Percentiles rank a stretch among this genome's conserved stretches.
Conservation (phyloP, 2,329 filamentous ascomycete species). For the Triangularia verruculosa region DNA sequence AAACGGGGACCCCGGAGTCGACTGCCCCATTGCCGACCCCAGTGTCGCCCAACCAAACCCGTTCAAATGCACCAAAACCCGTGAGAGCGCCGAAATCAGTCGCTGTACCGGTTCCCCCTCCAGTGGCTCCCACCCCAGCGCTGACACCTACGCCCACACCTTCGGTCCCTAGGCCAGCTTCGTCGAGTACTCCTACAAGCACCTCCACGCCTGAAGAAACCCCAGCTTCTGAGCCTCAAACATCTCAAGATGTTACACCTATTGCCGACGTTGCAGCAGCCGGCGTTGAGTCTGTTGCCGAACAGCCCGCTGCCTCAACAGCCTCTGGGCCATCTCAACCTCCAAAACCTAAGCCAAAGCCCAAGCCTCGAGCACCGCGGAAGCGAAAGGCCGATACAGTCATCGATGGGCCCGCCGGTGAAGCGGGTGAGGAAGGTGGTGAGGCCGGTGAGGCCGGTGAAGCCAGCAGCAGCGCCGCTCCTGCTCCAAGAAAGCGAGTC, state of each 20-base stretch:
- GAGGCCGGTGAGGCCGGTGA: slow-evolving; percentile 13
- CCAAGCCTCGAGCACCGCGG: slow-evolving; percentile 14
- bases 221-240: not conserved
- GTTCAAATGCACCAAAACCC: not conserved
- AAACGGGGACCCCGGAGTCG: not conserved
- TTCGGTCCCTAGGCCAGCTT: not conserved
- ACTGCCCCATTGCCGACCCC: not conserved
- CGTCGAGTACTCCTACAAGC: not conserved
- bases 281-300: not conserved
- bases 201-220: not conserved
- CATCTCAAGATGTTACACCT: not conserved
- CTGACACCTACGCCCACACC: not conserved
- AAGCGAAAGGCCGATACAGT: slow-evolving; percentile 24
- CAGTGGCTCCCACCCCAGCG: not conserved
- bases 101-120: not conserved
- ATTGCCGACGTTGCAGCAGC: not conserved
- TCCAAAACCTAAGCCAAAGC: slow-evolving; percentile 16
- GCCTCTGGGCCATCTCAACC: slow-evolving; percentile 1
- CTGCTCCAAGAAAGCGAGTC: slow-evolving; percentile 24
- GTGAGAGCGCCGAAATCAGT: not conserved
- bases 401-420: slow-evolving; percentile 10
- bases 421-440: slow-evolving; percentile 1
- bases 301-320: slow-evolving; percentile 4
- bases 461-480: slow-evolving; percentile 10
- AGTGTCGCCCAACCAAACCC: not conserved